phyloP scores from a whole-genome alignment of 805 yeast species.

The Starmerella bombicola region DNA sequence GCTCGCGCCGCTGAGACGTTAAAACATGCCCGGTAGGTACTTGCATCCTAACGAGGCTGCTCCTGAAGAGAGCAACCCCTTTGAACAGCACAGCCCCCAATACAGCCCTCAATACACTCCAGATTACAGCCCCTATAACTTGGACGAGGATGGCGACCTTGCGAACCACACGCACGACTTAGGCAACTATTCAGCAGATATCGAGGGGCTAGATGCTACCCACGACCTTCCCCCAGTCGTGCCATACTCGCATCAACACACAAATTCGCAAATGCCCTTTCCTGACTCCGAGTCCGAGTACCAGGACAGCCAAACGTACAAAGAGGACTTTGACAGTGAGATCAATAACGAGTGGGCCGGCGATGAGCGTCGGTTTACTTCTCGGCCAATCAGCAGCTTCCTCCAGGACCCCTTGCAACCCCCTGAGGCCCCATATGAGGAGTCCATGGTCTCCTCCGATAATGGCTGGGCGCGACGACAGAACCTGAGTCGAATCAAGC shows the following conservation, averaged over 20 bases:
- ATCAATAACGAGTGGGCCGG: conserved; percentile 18
- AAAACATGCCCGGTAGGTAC: conserved; percentile 13
- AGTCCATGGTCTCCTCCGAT: conserved; percentile 2
- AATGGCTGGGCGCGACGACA: conserved; percentile 27
- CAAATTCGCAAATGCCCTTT: conserved; percentile 18
- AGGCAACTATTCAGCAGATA: conserved; percentile 4
- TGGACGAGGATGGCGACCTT: conserved; percentile 18
- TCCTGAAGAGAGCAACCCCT: conserved; percentile 16
- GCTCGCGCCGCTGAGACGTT: too few species aligned
- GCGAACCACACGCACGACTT: conserved; percentile 11
- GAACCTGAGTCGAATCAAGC: conserved; percentile 23
- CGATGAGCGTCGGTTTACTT: conserved; percentile 19
- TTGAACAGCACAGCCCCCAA: too few species aligned
- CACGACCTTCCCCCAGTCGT: conserved; percentile 15
- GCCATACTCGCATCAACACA: conserved; percentile 19
- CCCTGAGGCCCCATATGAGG: conserved; percentile 1
- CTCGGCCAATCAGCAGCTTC: conserved; percentile 14
- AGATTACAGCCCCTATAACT: conserved; percentile 13
- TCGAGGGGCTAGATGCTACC: conserved; percentile 9
- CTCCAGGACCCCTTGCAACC: background rate
- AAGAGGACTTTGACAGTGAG: conserved; percentile 16
- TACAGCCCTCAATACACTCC: too few species aligned
- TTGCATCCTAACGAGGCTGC: conserved; percentile 10
- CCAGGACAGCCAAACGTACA: conserved; percentile 16
- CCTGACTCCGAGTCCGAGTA: conserved; percentile 7